These are phyloP conservation scores for Calocybe indica DNA, from an alignment of 768 basidiomycete species.

Conservation along the genomic window DNA sequence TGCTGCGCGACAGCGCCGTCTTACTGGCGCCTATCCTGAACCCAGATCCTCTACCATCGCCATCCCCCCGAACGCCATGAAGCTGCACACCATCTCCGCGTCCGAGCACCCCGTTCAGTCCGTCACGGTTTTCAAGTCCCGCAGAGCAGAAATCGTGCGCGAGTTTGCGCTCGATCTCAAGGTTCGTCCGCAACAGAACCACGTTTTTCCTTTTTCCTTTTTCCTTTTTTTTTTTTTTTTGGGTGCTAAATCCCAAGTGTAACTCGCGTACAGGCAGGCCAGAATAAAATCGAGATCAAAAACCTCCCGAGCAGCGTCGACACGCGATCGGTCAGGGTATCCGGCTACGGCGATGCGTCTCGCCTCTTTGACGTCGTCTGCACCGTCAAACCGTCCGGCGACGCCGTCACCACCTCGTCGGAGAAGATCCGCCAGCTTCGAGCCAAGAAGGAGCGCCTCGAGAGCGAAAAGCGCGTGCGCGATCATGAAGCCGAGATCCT, in stretches of 20 bases:
- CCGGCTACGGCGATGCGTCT: conserved; percentile 35
- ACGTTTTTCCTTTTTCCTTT: background rate
- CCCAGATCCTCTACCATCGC: background rate
- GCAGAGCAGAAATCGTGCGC: conserved; percentile 51
- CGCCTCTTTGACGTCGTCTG: conserved; percentile 55
- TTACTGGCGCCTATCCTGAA: background rate
- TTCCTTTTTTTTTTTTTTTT: no score
- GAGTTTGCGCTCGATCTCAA: conserved; percentile 41
- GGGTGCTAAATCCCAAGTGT: no score
- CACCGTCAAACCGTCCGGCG: conserved; percentile 21
- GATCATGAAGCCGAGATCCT: conserved; percentile 38
- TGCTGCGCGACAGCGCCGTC: no score
- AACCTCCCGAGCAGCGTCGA: conserved; percentile 47
- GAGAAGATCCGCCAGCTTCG: conserved; percentile 30
- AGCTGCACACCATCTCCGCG: conserved; percentile 17
- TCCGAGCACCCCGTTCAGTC: conserved; percentile 42
- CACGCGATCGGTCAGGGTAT: conserved; percentile 46
- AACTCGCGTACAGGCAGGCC: conserved; percentile 35
- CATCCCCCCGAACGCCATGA: background rate
- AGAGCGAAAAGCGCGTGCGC: conserved; percentile 30
- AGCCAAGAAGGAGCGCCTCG: conserved; percentile 27
- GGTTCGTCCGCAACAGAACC: conserved; percentile 23
- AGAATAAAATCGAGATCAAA: conserved; percentile 43
- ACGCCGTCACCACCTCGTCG: conserved; percentile 17
- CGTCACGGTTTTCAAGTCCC: conserved; percentile 52